Percentiles rank a stretch among this genome's conserved stretches.
Conservation (phyloP, 2,329 filamentous ascomycete species). For the Blastomyces parvus region DNA sequence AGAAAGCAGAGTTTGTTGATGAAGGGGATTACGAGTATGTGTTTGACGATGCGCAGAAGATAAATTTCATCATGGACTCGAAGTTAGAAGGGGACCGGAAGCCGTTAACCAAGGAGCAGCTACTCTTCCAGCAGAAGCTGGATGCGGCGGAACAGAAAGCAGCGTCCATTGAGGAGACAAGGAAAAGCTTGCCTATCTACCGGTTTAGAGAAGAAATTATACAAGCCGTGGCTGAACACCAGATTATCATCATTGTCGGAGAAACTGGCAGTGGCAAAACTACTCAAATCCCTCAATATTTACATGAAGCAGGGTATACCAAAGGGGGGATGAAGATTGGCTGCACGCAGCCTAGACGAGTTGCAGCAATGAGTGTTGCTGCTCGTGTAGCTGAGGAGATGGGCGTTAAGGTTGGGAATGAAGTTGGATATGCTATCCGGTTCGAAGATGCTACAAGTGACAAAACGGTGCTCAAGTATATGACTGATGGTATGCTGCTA, state of each 20-base stretch:
- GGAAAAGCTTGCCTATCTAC: slow-evolving; percentile 85
- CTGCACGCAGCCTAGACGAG: slow-evolving; percentile 87
- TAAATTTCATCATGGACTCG: slow-evolving; percentile 72
- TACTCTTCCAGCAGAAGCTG: slow-evolving; percentile 67
- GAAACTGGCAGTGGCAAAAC: slow-evolving; percentile 95
- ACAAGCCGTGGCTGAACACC: slow-evolving; percentile 73
- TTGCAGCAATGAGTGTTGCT: slow-evolving; percentile 97
- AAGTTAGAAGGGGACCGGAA: slow-evolving; percentile 62
- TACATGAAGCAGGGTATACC: slow-evolving; percentile 84
- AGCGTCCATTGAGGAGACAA: slow-evolving; percentile 77
- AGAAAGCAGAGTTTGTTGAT: slow-evolving; percentile 61
- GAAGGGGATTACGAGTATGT: slow-evolving; percentile 86
- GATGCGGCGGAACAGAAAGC: slow-evolving; percentile 84
- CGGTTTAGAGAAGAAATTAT: slow-evolving; percentile 77
- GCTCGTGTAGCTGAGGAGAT: slow-evolving; percentile 91
- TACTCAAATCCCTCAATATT: slow-evolving; percentile 86
- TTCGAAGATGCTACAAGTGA: slow-evolving; percentile 90
- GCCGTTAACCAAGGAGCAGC: slow-evolving; percentile 66
- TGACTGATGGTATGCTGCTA: slow-evolving; percentile 94
- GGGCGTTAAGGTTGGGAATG: slow-evolving; percentile 77
- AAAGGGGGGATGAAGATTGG: slow-evolving; percentile 76
- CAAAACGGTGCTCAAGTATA: slow-evolving; percentile 87
- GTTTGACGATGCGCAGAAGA: slow-evolving; percentile 78
- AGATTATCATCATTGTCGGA: slow-evolving; percentile 83
- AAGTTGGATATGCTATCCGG: slow-evolving; percentile 89